These are phyloP conservation scores for Penium margaritaceum DNA, from an alignment of 139 green algal genomes.

Conservation along the genomic window DNA sequence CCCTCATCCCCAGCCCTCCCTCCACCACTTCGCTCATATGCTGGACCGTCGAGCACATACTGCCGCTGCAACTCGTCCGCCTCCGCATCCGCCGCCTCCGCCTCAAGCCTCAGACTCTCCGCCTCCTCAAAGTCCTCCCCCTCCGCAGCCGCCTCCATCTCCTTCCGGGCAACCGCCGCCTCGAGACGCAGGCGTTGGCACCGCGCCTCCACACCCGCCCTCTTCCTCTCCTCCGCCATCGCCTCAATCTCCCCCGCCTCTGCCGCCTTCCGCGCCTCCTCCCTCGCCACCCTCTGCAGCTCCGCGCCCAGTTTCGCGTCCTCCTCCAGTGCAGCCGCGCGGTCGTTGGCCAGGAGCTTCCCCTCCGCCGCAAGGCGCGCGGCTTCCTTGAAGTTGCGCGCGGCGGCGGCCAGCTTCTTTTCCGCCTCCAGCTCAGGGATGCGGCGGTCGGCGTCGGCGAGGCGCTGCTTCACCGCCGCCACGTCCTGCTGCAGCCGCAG, in stretches of 20 bases:
- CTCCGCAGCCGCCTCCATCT: slow-evolving; percentile 32
- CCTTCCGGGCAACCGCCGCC: neutral
- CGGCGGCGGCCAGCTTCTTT: slow-evolving; percentile 14
- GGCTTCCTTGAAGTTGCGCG: slow-evolving; percentile 30
- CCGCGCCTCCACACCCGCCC: neutral
- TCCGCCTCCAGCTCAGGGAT: slow-evolving; percentile 22
- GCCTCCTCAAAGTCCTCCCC: slow-evolving; percentile 37
- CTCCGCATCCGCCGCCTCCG: neutral
- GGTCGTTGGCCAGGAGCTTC: slow-evolving; percentile 13
- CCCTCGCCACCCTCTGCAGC: neutral
- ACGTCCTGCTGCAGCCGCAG: slow-evolving; percentile 14
- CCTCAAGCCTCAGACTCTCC: slow-evolving; percentile 3
- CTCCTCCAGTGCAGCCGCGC: neutral
- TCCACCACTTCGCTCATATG: neutral
- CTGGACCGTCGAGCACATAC: neutral
- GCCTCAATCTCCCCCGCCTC: slow-evolving; percentile 5
- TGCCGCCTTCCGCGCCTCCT: slow-evolving; percentile 1
- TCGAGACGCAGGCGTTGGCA: slow-evolving; percentile 19
- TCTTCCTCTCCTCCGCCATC: slow-evolving; percentile 6
- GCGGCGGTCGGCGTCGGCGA: slow-evolving; percentile 1
- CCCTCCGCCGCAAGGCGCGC: slow-evolving; percentile 21
- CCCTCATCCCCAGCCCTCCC: neutral
- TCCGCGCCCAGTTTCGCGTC: neutral
- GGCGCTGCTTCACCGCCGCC: slow-evolving; percentile 1
- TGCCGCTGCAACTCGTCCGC: neutral